Base-by-base conservation (phyloP, 176 grass and related monocot genomes). In the Phoenix roebelenii region DNA sequence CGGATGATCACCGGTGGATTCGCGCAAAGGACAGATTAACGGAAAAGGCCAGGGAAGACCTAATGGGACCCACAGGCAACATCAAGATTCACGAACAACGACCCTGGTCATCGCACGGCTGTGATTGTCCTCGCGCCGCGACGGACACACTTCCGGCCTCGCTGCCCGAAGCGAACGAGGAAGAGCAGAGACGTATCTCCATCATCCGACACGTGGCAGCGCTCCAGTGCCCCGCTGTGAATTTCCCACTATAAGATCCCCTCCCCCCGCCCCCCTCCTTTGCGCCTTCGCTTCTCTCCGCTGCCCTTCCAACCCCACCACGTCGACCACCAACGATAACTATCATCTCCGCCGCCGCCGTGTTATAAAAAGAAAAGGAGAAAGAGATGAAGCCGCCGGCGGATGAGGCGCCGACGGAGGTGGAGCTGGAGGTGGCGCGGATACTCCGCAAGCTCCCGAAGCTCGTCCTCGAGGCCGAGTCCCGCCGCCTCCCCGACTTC, bases 181-280 rank as follows among this genome's bases (percentile, higher is more conserved):
- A 23, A 29, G 20, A 23, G 18, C 7, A 5, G 6, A 64, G 60
- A 55, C 15, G 25, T 44, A 76, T 68, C 55, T 76, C 73, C 57
- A 17, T 68, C 64, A 18, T 35, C 16, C 44, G 39, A 67, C 73
- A 76, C 73, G 63, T 76, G 73, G 18, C 73, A 16, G 25, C 35
- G 19, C 29, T 22, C 0, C 49, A 18, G 51, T 16, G 30, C 54
- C 55, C 35, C 3, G 17, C 25, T 55, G 51, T 55, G 50, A 39
- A 55, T 20, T 48, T 29, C 57, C 50, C 23, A 19, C 19, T 50
- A 5, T 10, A 32, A 54, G 52, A 60, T 16, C 22, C 10, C 16
- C 44, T 6, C 53, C 51, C 57, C 25, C 18, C 64, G 4, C 17
- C 5, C 51, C n/a, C n/a, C 20, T 20, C 20, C 20, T 20, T 30